Base-by-base conservation (phyloP, 352 stramenopile genomes). In the Phytophthora niederhauseri region DNA sequence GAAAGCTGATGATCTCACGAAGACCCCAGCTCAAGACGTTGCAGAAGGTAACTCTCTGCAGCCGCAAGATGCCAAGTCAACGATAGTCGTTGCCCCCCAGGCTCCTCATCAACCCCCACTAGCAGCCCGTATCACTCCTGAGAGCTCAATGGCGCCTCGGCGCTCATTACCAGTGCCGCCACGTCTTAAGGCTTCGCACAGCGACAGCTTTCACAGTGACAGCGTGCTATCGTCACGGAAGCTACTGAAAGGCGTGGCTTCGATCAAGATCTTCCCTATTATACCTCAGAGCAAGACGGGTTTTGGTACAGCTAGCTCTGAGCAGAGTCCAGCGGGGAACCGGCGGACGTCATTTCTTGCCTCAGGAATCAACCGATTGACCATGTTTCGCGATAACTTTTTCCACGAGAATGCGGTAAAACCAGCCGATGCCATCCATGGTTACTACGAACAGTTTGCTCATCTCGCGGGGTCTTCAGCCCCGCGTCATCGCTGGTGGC, bases 371-470 rank as follows among this genome's bases (percentile, higher is more conserved):
- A 78, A 69, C 60, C 49, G 55, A 58, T 26, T 86, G 2, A 63
- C 72, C 9, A 46, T 61, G 19, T 53, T 84, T 24, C 78, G 76
- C 14, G 59, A 61, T 2, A 84, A 71, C 12, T 76, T 86, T 45
- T 82, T 81, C 17, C 76, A 64, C n/a, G 67, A 77, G 2, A 71
- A 70, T 14, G 52, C 75, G 12, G 52, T 67, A 0, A 72, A 71
- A 20, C 63, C 59, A 28, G 11, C 70, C 1, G 82, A 89, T 45
- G 76, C 67, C 17, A 89, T 90, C 30, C 77, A 82, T 19, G 78
- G 82, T 2, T 90, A 85, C 28, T 89, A 89, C 20, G 73, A 90
- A 12, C 73, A 81, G 26, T 73, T 86, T 12, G 52, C 77, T 6
- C 76, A 73, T 28, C 64, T 77, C 5, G 61, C 67, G 3, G 57